phyloP scores from a whole-genome alignment of 2,329 filamentous ascomycete species.

The Aspergillus pseudoterreus region DNA sequence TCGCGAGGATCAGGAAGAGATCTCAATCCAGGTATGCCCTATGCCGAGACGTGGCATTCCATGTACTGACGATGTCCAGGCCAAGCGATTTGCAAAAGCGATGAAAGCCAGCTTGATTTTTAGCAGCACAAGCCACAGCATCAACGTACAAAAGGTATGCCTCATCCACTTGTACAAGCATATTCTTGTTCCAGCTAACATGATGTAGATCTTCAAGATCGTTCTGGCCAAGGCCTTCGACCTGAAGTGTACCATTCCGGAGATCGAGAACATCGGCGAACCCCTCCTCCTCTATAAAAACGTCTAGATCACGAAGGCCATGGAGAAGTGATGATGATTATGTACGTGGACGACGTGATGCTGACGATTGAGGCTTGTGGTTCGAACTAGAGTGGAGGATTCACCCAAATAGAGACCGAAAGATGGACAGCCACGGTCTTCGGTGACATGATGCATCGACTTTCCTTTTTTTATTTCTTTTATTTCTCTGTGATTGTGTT shows the following conservation, averaged over 20 bases:
- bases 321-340: constrained; percentile 22
- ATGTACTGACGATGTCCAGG: constrained; percentile 50
- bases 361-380: constrained; percentile 24
- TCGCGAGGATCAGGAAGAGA: constrained; percentile 95
- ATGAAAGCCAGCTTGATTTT: constrained; percentile 98
- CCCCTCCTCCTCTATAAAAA: constrained; percentile 85
- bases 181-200: constrained; percentile 21
- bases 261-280: constrained; percentile 97
- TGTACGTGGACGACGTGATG: constrained; percentile 36
- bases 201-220: constrained; percentile 91
- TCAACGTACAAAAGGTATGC: constrained; percentile 97
- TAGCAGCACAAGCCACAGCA: constrained; percentile 97
- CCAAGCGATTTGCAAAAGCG: constrained; percentile 91
- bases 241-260: constrained; percentile 96
- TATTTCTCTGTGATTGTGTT: neutral
- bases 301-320: constrained; percentile 17
- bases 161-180: constrained; percentile 1
- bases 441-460: neutral
- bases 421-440: neutral
- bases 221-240: constrained; percentile 98
- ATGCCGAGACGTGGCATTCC: neutral
- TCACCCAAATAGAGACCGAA: neutral
- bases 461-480: constrained; percentile 5
- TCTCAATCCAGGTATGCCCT: constrained; percentile 76
- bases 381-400: neutral